Conservation (phyloP, 2,329 filamentous ascomycete species). For the Trichoderma sp. region DNA sequence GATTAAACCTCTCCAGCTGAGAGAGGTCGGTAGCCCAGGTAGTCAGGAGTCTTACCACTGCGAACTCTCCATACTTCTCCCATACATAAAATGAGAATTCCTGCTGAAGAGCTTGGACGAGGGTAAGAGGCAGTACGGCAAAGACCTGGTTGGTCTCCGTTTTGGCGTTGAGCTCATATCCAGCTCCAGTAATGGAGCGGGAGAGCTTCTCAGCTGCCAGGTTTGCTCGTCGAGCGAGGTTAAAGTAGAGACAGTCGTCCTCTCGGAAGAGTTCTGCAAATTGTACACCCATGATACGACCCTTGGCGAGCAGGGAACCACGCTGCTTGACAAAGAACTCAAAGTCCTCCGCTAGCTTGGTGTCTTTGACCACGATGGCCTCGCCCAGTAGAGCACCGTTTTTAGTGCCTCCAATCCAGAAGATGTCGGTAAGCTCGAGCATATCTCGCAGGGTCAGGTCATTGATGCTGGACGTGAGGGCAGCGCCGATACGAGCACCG, state of each 20-base stretch:
- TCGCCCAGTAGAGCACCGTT: slow-evolving; percentile 51
- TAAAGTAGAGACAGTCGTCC: slow-evolving; percentile 42
- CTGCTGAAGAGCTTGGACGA: slow-evolving; percentile 42
- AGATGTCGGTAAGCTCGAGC: slow-evolving; percentile 48
- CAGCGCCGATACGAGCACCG: slow-evolving; percentile 46
- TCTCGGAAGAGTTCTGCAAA: slow-evolving; percentile 48
- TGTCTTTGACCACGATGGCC: slow-evolving; percentile 48
- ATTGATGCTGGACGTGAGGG: slow-evolving; percentile 42
- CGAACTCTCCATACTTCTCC: slow-evolving; percentile 42
- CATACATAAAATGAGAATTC: slow-evolving; percentile 48
- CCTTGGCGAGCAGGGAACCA: slow-evolving; percentile 50
- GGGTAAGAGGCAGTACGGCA: slow-evolving; percentile 39
- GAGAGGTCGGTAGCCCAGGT: slow-evolving; percentile 49
- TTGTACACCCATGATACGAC: slow-evolving; percentile 48
- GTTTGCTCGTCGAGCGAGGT: slow-evolving; percentile 46
- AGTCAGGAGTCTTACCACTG: slow-evolving; percentile 46
- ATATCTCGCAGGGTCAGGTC: slow-evolving; percentile 46
- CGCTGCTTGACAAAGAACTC: slow-evolving; percentile 53
- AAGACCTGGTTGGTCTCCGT: slow-evolving; percentile 55
- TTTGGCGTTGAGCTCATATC: slow-evolving; percentile 42
- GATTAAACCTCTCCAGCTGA: slow-evolving; percentile 41
- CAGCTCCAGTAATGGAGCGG: slow-evolving; percentile 40
- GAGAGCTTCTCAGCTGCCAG: slow-evolving; percentile 44
- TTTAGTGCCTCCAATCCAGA: slow-evolving; percentile 55
- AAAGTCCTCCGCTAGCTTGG: slow-evolving; percentile 43